Conservation (phyloP, 768 basidiomycete genomes). For the Suillus clintonianus region DNA sequence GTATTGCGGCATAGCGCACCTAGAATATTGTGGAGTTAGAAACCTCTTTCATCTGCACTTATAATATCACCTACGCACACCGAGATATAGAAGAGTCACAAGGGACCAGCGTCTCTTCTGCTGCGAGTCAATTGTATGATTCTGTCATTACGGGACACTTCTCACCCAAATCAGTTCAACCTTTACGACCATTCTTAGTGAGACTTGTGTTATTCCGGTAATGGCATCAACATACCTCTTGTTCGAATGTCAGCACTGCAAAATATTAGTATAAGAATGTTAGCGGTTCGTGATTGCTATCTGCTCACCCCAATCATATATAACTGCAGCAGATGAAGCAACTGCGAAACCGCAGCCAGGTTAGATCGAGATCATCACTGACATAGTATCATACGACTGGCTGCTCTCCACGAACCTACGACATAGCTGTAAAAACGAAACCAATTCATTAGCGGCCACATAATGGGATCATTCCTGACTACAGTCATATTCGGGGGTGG, state of each 20-base stretch:
- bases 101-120: background rate
- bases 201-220: background rate
- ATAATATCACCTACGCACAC: background rate
- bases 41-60: background rate
- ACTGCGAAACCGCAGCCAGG: background rate
- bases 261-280: background rate
- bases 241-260: background rate
- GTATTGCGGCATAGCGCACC: background rate
- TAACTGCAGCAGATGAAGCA: background rate
- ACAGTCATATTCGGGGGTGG: background rate
- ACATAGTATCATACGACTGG: no score
- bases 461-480: background rate
- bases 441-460: background rate
- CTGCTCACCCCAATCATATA: background rate
- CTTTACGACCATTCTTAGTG: background rate
- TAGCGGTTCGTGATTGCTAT: background rate
- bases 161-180: background rate
- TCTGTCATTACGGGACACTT: background rate
- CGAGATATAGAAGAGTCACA: background rate
- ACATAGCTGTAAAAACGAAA: background rate
- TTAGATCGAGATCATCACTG: background rate
- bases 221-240: background rate
- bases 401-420: background rate
- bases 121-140: background rate
- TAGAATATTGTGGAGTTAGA: background rate